Base-by-base conservation (phyloP, 139 green algal species). In the Desmodesmus armatus region DNA sequence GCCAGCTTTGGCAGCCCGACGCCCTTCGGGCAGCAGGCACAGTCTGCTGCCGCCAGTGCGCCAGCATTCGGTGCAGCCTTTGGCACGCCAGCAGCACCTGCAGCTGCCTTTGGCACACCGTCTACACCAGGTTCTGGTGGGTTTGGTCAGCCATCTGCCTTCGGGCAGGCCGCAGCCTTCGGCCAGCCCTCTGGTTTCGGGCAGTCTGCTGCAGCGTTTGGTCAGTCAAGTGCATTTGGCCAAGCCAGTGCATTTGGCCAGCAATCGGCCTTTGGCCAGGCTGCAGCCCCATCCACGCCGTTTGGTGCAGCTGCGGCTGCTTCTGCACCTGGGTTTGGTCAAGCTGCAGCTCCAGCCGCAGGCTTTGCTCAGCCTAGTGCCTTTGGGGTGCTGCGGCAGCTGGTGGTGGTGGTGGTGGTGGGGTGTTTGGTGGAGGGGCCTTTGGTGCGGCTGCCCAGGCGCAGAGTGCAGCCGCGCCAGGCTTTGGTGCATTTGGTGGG, bases 31-130 rank as follows among this genome's bases (percentile, higher is more conserved):
- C 55, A 71, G 21, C 76, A 83, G 55, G 53, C 44, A 25, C 73
- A 69, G 47, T 55, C 33, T 35, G 40, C 69, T 51, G 69, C 69
- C 3, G 21, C 69, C 21, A 41, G 5, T 11, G 43, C n/a, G n/a
- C n/a, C n/a, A n/a, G n/a, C 72, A 31, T 80, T 82, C 37, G 75
- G 51, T 23, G 35, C 67, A 43, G 80, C 62, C 0, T 86, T 86
- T 86, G 69, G 80, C 37, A 67, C 80, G 35, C 62, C 78, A 15
- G 60, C 78, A 27, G 39, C n/a, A 19, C 76, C 53, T 15, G 60
- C 62, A 43, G 39, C 62, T 35, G 23, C 62, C 13, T 74, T 84
- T 65, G 78, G 60, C 25, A 40, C 41, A 25, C 4, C 79, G 25
- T 35, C 77, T 43, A 39, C 43, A 47, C 47, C 73, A 27, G 76